Evolutionary conservation across 129 eudicot species (phyloP).

Genomic region (Flaveria linearis): DNA sequence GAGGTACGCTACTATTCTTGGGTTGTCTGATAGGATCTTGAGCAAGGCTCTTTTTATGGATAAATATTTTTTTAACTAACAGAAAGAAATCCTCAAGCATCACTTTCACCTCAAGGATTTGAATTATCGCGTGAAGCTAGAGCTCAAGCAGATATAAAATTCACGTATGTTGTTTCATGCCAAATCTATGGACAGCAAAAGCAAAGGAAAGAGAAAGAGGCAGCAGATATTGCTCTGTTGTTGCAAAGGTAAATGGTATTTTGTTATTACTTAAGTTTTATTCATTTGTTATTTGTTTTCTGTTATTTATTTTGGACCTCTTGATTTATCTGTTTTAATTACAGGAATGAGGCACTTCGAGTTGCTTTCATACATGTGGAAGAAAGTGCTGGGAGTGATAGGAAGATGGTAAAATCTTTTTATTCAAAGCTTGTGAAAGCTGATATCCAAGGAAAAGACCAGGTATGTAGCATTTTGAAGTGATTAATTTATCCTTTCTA

Average conservation of each 20-base stretch:
- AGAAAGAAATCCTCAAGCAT: constrained; percentile 53
- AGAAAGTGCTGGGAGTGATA: constrained; percentile 56
- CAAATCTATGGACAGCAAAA: constrained; percentile 99
- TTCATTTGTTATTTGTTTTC: not conserved
- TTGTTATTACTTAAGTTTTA: not conserved
- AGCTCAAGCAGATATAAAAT: constrained; percentile 94
- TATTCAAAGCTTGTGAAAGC: constrained; percentile 97
- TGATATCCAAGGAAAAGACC: constrained; percentile 96
- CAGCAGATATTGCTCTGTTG: constrained; percentile 88
- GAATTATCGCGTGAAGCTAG: constrained; percentile 88
- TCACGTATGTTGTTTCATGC: constrained; percentile 93
- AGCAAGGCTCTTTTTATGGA: not conserved
- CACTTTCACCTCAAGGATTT: constrained; percentile 62
- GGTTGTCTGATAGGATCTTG: constrained; percentile 1
- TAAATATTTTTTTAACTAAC: constrained; percentile 15
- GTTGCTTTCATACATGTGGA: constrained; percentile 97
- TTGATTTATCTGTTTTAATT: not conserved
- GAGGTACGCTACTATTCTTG: constrained; percentile 48
- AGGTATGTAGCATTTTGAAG: constrained; percentile 47
- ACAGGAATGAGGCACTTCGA: constrained; percentile 96
- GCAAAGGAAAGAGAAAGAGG: constrained; percentile 85
- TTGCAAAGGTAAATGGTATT: constrained; percentile 60
- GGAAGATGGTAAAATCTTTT: constrained; percentile 51
- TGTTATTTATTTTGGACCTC: not conserved
- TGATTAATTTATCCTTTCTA: constrained; percentile 6